Base-by-base conservation (phyloP, 495 filamentous ascomycete genomes). In the Lophium mytilinum region DNA sequence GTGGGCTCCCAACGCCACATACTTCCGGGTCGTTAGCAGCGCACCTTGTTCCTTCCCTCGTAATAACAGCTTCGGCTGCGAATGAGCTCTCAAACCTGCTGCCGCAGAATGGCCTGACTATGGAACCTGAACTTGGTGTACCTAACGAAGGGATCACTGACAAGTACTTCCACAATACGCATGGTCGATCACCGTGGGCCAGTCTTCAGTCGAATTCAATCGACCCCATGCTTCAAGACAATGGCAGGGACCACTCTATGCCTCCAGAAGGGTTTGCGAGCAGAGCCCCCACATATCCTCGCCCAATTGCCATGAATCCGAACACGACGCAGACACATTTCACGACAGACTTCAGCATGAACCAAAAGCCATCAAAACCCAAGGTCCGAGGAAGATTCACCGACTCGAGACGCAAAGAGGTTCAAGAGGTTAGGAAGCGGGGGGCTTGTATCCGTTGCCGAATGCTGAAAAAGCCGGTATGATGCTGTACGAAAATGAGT, bases 391-490 rank as follows among this genome's bases (percentile, higher is more conserved):
- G 85, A 0, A 76, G 83, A 35, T 95, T 93, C 65, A 78, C 81
- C 40, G 76, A 83, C 7, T 73, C 72, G 3, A 73, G 89, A 52
- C 79, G 89, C 48, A 83, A 83, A 64, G 85, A 95, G 67, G 88
- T 95, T 3, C 85, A 89, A 63, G 83, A 85, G 63, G 82, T 93
- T 33, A 79, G 89, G 24, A 88, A 89, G 64, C 77, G 81, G 24
- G 89, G 89, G 18, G 89, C 89, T 12, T 95, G 89, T 63, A 88
- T 91, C 52, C 81, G 89, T 45, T 95, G 89, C 71, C 80, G 87
- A 3, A 90, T 95, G 74, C 73, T 95, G 10, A 86, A 89, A 65
- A 95, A 95, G 71, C 85, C 86, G 72, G 49, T 52, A 52, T 8
- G 33, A n/a, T 1, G 12, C 6, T 6, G 1, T 7, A 1, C 33